Evolutionary conservation across 2,329 filamentous ascomycete species (phyloP).

Genomic region (Madurella mycetomatis): DNA sequence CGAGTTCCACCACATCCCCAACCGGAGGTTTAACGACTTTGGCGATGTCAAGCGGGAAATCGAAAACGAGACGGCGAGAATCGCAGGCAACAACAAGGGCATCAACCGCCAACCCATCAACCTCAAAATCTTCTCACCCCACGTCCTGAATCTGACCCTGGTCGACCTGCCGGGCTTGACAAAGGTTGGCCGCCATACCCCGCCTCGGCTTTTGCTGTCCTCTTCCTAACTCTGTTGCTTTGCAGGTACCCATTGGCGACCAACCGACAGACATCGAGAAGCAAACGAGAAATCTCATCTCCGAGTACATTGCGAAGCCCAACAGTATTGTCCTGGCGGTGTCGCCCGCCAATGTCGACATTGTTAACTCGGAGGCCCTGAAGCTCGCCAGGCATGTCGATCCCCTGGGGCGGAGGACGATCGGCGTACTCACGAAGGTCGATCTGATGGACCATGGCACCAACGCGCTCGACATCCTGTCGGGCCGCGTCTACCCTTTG

Average conservation of each 20-base stretch:
- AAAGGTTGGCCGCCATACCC: slow-evolving; percentile 57
- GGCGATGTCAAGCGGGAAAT: slow-evolving; percentile 99
- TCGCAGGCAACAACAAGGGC: slow-evolving; percentile 86
- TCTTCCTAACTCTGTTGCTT: slow-evolving; percentile 12
- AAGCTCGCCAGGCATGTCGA: slow-evolving; percentile 97
- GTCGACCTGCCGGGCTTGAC: slow-evolving; percentile 95
- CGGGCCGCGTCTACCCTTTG: slow-evolving; percentile 89
- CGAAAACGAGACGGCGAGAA: slow-evolving; percentile 66
- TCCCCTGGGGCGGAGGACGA: slow-evolving; percentile 86
- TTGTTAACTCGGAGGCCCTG: slow-evolving; percentile 95
- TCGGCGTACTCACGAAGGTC: slow-evolving; percentile 93
- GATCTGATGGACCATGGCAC: slow-evolving; percentile 99
- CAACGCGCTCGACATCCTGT: slow-evolving; percentile 96
- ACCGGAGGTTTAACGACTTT: slow-evolving; percentile 86
- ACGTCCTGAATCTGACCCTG: slow-evolving; percentile 92
- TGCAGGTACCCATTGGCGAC: slow-evolving; percentile 88
- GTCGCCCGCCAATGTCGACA: slow-evolving; percentile 94
- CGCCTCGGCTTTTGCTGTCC: slow-evolving; percentile 3
- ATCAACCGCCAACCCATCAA: slow-evolving; percentile 98
- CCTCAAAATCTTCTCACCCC: slow-evolving; percentile 95
- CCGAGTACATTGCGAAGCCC: slow-evolving; percentile 97
- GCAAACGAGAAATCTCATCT: slow-evolving; percentile 92
- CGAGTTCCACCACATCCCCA: slow-evolving; percentile 93
- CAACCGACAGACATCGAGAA: slow-evolving; percentile 98
- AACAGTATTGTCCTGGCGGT: slow-evolving; percentile 98